Percentiles rank a stretch among this genome's conserved stretches.
Conservation (phyloP, 1,284 basidiomycete genomes). For the Mycena sp. region DNA sequence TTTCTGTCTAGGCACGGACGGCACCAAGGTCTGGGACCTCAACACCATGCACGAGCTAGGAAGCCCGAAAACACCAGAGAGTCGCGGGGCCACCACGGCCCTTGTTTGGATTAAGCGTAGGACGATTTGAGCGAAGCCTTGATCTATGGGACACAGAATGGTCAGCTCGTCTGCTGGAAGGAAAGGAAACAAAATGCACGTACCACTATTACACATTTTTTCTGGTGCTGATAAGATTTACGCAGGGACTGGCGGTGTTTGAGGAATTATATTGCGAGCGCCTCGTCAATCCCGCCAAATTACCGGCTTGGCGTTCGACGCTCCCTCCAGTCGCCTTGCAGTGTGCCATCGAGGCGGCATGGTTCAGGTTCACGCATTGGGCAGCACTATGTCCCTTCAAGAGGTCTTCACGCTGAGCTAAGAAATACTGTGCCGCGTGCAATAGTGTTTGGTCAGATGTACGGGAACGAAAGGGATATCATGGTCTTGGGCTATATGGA, state of each 20-base stretch:
- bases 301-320: slow-evolving; percentile 12
- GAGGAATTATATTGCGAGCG: background rate
- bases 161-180: slow-evolving; percentile 23
- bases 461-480: slow-evolving; percentile 13
- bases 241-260: background rate
- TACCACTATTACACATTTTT: background rate
- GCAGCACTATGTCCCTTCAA: slow-evolving; percentile 2
- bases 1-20: slow-evolving; percentile 15
- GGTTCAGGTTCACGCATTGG: slow-evolving; percentile 22
- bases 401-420: slow-evolving; percentile 19
- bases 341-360: slow-evolving; percentile 14
- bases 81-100: slow-evolving; percentile 18
- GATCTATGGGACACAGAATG: slow-evolving; percentile 21
- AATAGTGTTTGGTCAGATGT: slow-evolving; percentile 22
- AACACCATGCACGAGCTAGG: slow-evolving; percentile 6
- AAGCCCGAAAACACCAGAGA: slow-evolving; percentile 3
- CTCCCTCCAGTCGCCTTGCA: background rate
- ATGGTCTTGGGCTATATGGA: slow-evolving; percentile 23
- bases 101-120: slow-evolving; percentile 24
- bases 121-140: slow-evolving; percentile 24
- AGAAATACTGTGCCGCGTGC: slow-evolving; percentile 10
- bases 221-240: background rate
- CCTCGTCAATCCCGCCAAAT: background rate
- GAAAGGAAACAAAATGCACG: background rate
- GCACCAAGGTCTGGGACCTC: slow-evolving; percentile 25